phyloP scores from a whole-genome alignment of 805 yeast genomes.

The Tetrapisispora phaffii region DNA sequence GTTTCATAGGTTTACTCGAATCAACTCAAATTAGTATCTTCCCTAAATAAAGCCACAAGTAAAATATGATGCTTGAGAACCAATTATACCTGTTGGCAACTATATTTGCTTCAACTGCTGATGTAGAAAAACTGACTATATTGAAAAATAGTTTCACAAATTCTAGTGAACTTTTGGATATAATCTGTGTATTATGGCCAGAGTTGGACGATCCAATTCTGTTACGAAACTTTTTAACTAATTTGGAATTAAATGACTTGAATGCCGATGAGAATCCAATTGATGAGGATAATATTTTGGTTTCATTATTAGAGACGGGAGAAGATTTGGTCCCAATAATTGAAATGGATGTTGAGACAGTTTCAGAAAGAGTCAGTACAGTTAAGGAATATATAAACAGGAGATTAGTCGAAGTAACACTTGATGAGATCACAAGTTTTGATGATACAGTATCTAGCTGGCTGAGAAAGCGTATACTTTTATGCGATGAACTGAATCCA shows the following conservation, averaged over 20 bases:
- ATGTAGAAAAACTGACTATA: slow-evolving; percentile 7
- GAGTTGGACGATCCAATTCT: slow-evolving; percentile 21
- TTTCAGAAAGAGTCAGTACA: slow-evolving; percentile 9
- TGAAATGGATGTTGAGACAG: slow-evolving; percentile 15
- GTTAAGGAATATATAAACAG: slow-evolving; percentile 11
- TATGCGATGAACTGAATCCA: slow-evolving; percentile 15
- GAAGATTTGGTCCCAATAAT: slow-evolving; percentile 14
- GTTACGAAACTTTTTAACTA: slow-evolving; percentile 11
- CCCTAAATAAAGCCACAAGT: background rate
- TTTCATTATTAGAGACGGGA: slow-evolving; percentile 12
- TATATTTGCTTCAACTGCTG: slow-evolving; percentile 18
- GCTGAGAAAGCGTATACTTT: slow-evolving; percentile 19
- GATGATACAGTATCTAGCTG: slow-evolving; percentile 6
- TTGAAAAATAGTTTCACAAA: slow-evolving; percentile 6
- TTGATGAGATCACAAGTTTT: background rate
- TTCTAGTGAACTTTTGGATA: slow-evolving; percentile 13
- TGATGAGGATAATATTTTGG: slow-evolving; percentile 21
- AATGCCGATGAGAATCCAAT: background rate
- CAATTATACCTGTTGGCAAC: slow-evolving; percentile 20
- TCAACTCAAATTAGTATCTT: background rate
- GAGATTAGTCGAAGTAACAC: slow-evolving; percentile 5
- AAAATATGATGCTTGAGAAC: slow-evolving; percentile 10
- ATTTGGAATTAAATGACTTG: background rate
- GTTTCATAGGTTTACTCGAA: background rate
- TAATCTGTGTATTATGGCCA: slow-evolving; percentile 25